Conservation (phyloP, 1,284 basidiomycete genomes). For the Prillingera fragicola region DNA sequence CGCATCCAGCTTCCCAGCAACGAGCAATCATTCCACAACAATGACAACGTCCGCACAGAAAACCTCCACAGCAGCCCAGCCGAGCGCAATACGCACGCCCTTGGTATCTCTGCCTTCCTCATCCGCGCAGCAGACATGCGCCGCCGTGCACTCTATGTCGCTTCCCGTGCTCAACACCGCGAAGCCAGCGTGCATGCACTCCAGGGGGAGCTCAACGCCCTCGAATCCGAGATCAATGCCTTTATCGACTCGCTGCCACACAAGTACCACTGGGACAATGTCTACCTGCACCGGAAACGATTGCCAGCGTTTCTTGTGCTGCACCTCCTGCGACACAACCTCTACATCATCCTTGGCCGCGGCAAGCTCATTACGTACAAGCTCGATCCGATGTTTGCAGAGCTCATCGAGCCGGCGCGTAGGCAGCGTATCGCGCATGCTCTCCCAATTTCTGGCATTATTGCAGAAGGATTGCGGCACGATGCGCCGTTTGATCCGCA, state of each 20-base stretch:
- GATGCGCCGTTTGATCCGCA: conserved; percentile 9
- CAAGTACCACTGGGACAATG: conserved; percentile 6
- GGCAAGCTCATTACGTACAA: conserved; percentile 9
- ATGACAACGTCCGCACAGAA: conserved; percentile 10
- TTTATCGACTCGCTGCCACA: conserved; percentile 2
- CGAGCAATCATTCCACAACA: conserved; percentile 11
- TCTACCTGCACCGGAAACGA: conserved; percentile 2
- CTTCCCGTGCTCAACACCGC: conserved; percentile 1
- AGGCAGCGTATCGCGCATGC: conserved; percentile 13
- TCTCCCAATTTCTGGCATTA: conserved; percentile 7
- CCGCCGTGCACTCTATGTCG: conserved; percentile 1
- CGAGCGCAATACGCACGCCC: not conserved
- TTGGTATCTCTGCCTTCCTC: conserved; percentile 4
- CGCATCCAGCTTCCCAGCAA: conserved; percentile 17
- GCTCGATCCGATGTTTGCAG: conserved; percentile 2
- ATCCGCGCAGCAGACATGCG: conserved; percentile 4
- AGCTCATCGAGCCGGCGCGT: not conserved
- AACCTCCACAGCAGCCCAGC: not conserved
- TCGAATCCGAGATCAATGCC: not conserved
- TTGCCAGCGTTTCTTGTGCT: conserved; percentile 3
- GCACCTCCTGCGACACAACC: conserved; percentile 18
- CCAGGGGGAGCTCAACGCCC: conserved; percentile 2
- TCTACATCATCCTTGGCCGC: conserved; percentile 15
- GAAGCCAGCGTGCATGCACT: conserved; percentile 1
- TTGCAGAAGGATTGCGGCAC: conserved; percentile 10